Percentiles rank a stretch among this genome's conserved stretches.
phyloP scores from a whole-genome alignment of 768 basidiomycete species.

The Dioszegia aurantiaca region DNA sequence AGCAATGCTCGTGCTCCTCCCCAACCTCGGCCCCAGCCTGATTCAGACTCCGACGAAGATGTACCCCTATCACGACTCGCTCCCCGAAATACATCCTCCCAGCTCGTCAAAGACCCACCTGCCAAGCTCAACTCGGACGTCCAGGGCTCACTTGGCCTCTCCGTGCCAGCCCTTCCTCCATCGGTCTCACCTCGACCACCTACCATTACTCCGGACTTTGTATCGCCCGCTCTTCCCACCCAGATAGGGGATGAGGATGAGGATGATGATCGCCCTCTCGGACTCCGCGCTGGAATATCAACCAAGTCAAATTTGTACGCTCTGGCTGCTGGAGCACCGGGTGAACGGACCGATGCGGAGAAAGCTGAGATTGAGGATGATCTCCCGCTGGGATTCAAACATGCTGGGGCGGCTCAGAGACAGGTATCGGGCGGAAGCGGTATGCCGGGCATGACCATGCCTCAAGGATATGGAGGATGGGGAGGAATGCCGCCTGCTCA shows the following conservation, averaged over 20 bases:
- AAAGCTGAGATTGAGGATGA: constrained; percentile 40
- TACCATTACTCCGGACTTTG: not conserved
- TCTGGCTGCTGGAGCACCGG: not conserved
- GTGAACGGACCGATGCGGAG: not conserved
- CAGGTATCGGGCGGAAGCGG: not conserved
- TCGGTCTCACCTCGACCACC: constrained; percentile 14
- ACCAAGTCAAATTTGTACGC: constrained; percentile 1
- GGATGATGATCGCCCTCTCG: constrained; percentile 49
- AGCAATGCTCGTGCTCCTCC: not conserved
- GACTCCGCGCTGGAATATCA: constrained; percentile 25
- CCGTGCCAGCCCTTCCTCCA: constrained; percentile 11
- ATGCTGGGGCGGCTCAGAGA: constrained; percentile 20
- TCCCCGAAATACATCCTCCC: not conserved
- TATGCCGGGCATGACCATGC: not conserved
- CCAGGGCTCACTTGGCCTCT: constrained; percentile 9
- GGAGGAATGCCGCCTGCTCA: constrained; percentile 2
- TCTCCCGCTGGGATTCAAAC: constrained; percentile 44
- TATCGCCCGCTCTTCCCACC: not conserved
- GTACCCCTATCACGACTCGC: constrained; percentile 43
- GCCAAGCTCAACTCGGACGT: constrained; percentile 11
- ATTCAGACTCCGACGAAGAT: constrained; percentile 31
- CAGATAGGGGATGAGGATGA: constrained; percentile 24
- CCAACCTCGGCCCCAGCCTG: too few species aligned
- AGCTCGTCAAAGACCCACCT: not conserved
- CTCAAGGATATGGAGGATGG: not conserved